Conservation (phyloP, 2,329 filamentous ascomycete species). For the Lecanosticta acicola region DNA sequence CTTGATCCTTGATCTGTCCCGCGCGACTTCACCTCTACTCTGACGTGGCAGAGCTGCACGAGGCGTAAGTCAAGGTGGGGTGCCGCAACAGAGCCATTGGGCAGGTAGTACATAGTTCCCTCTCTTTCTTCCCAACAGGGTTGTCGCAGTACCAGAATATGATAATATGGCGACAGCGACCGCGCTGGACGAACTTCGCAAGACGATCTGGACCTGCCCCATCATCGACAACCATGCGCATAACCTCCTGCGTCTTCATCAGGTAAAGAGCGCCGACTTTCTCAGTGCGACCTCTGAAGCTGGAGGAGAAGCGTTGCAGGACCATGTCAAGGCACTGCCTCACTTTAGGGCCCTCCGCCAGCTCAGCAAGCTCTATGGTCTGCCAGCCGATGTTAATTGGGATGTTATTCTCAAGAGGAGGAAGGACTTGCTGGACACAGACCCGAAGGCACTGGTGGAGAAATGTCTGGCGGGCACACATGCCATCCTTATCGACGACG, state of each 20-base stretch:
- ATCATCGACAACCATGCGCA: slow-evolving; percentile 72
- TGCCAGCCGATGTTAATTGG: slow-evolving; percentile 54
- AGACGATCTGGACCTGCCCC: slow-evolving; percentile 37
- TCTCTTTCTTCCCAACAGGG: neutral
- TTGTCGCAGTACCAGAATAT: neutral
- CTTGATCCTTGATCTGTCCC: neutral
- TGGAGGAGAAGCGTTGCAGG: slow-evolving; percentile 59
- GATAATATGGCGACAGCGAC: neutral
- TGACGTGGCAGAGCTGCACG: neutral
- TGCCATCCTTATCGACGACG: slow-evolving; percentile 72
- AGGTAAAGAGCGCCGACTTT: slow-evolving; percentile 48
- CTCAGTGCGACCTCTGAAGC: slow-evolving; percentile 69
- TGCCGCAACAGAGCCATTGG: neutral
- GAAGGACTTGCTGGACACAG: slow-evolving; percentile 41
- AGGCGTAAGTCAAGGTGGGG: too few relatives aligned
- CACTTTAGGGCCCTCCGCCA: slow-evolving; percentile 66
- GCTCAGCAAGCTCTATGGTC: slow-evolving; percentile 59
- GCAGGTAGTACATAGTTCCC: neutral
- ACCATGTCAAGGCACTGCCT: slow-evolving; percentile 56
- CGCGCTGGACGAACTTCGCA: slow-evolving; percentile 22
- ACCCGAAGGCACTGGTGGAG: slow-evolving; percentile 52
- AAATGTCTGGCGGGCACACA: slow-evolving; percentile 68
- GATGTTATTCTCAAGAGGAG: slow-evolving; percentile 48
- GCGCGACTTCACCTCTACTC: neutral
- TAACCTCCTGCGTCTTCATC: slow-evolving; percentile 54